Base-by-base conservation (phyloP, 1,284 basidiomycete species). In the Microbotryum saponariae region DNA sequence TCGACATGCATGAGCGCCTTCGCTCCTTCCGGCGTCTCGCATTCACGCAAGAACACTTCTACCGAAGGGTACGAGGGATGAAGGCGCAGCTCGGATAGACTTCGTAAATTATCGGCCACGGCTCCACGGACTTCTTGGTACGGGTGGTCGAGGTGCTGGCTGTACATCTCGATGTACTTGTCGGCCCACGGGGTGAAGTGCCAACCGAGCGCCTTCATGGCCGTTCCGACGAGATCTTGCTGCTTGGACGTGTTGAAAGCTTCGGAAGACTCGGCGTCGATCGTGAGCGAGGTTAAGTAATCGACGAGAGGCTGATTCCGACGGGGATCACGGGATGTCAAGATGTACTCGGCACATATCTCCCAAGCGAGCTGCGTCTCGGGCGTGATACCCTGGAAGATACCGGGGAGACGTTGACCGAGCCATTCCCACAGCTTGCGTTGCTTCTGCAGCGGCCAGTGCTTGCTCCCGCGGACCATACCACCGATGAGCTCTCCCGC, bases 401-500 rank as follows among this genome's bases (percentile, higher is more conserved):
- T 85, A 49, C 79, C 78, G 50, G 85, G 82, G 31, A 97, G 76
- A 50, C 83, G 83, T n/a, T 79, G 77, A 14, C 79, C 79, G 53
- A 88, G 79, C 96, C 94, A 98, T 37, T 78, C 73, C 91, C 90
- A 94, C 4, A 97, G 76, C 53, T 76, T 74, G 53, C 82, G 76
- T 52, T 83, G 81, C 64, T 81, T 78, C 57, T 77, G 76, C 61
- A 80, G 79, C 1, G 85, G 80, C 94, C 94, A 98, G 74, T 97
- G 90, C 76, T 96, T 96, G 16, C 87, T 85, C 29, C 91, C 93
- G 82, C 79, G 70, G 59, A 74, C 61, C 46, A 73, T 69, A 50
- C 92, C 93, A 51, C 84, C 82, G 45, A 97, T 74, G 37, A 96
- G 78, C 78, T 98, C 94, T 56, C 87, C 89, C 8, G 87, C 87